phyloP scores from a whole-genome alignment of 1,284 basidiomycete genomes.

The Phaffia rhodozyma region DNA sequence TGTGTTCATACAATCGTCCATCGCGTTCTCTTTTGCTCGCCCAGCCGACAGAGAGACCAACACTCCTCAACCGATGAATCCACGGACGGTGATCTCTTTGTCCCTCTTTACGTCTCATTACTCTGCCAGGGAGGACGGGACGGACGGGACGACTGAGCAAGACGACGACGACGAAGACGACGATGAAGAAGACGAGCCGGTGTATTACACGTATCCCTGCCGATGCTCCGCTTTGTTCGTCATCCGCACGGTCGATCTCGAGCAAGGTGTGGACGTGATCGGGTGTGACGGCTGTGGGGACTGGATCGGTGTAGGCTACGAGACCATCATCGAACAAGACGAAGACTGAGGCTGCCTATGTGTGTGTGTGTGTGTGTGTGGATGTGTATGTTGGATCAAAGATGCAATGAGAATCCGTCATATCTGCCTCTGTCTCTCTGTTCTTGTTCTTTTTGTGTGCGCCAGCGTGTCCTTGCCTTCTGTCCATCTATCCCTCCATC shows the following conservation, averaged over 20 bases:
- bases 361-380: too few relatives aligned
- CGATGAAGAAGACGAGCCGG: constrained; percentile 23
- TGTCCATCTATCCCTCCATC: too few relatives aligned
- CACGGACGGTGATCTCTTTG: constrained; percentile 25
- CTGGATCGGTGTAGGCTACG: constrained; percentile 36
- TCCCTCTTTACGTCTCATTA: constrained; percentile 28
- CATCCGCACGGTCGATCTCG: constrained; percentile 34
- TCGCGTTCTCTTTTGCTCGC: constrained; percentile 4
- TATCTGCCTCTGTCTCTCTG: too few relatives aligned
- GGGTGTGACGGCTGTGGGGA: constrained; percentile 39
- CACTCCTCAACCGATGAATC: neutral
- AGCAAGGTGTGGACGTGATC: constrained; percentile 36
- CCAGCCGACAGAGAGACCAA: neutral
- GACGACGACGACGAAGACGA: neutral
- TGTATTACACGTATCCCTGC: constrained; percentile 34
- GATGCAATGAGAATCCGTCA: too few relatives aligned
- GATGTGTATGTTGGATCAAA: too few relatives aligned
- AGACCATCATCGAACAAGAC: constrained; percentile 30
- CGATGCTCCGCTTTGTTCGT: constrained; percentile 33
- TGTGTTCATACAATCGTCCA: neutral
- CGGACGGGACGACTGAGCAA: neutral
- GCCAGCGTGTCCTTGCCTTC: too few relatives aligned
- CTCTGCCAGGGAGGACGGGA: neutral
- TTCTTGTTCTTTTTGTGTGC: too few relatives aligned
- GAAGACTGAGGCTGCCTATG: neutral